phyloP scores from a whole-genome alignment of 108 stramenopile species.

The Discostella pseudostelligera region DNA sequence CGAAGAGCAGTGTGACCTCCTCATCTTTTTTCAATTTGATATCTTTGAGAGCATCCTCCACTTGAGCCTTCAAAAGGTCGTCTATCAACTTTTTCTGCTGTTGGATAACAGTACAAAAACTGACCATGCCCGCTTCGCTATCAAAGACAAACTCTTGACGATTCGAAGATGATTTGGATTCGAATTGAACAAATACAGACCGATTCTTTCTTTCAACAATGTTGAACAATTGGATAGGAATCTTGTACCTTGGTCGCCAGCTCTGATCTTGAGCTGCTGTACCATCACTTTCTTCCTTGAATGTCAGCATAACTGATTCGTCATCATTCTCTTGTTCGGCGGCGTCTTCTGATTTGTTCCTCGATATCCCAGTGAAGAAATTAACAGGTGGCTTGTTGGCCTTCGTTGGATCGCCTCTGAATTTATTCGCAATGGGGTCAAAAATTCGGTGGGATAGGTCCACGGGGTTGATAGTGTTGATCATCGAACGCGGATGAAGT shows the following conservation, averaged over 20 bases:
- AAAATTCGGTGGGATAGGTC: conserved; percentile 11
- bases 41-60: conserved; percentile 46
- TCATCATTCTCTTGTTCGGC: conserved; percentile 24
- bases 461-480: too few relatives aligned
- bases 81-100: conserved; percentile 46
- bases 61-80: conserved; percentile 32
- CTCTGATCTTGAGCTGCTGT: conserved; percentile 20
- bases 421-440: conserved; percentile 6
- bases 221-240: conserved; percentile 46
- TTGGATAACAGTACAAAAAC: conserved; percentile 46
- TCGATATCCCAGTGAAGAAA: conserved; percentile 12
- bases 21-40: conserved; percentile 51
- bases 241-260: conserved; percentile 61
- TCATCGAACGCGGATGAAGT: background rate
- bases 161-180: conserved; percentile 33
- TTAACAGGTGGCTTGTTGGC: conserved; percentile 11
- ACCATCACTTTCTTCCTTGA: conserved; percentile 7
- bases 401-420: conserved; percentile 18
- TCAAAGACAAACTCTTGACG: conserved; percentile 66
- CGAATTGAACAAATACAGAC: conserved; percentile 29
- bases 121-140: conserved; percentile 42
- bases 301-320: conserved; percentile 21
- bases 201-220: conserved; percentile 39
- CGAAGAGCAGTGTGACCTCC: conserved; percentile 51
- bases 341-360: conserved; percentile 17